phyloP scores from a whole-genome alignment of 2,329 filamentous ascomycete genomes.

The Laburnicola sp. region DNA sequence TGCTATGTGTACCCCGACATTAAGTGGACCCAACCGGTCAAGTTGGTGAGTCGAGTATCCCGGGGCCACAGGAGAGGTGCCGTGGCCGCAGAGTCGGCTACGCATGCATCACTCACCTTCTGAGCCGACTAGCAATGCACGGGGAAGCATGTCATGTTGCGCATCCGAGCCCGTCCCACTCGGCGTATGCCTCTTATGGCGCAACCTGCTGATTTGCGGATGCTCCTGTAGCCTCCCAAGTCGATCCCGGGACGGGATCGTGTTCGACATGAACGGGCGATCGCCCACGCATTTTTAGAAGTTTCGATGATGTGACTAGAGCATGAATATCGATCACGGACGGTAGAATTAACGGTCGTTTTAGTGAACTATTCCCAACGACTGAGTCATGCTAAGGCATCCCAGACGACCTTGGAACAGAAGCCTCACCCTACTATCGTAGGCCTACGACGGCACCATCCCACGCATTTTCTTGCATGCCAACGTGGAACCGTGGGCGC shows the following conservation, averaged over 20 bases:
- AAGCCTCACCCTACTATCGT: constrained; percentile 27
- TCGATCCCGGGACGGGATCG: constrained; percentile 6
- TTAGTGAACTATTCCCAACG: constrained; percentile 2
- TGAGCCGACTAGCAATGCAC: neutral
- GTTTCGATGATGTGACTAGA: constrained; percentile 6
- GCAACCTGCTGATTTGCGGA: constrained; percentile 7
- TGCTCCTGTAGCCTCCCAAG: neutral
- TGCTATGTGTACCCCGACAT: constrained; percentile 14
- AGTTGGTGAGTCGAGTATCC: neutral
- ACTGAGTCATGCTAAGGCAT: constrained; percentile 4
- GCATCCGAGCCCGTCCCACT: constrained; percentile 9
- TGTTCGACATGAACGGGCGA: constrained; percentile 2
- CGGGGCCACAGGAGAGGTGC: constrained; percentile 17
- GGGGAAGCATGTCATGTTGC: constrained; percentile 9
- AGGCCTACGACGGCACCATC: constrained; percentile 35
- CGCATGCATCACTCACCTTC: neutral
- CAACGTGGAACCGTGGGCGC: constrained; percentile 38
- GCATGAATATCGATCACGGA: neutral
- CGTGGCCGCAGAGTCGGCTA: constrained; percentile 10
- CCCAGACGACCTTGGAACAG: constrained; percentile 17
- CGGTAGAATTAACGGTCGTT: constrained; percentile 2
- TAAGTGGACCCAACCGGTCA: constrained; percentile 5
- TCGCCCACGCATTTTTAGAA: constrained; percentile 3
- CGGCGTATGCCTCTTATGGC: constrained; percentile 5
- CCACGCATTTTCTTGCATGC: constrained; percentile 26